A percentile compares a stretch with the other conserved stretches of the same genome.
Evolutionary conservation across 805 yeast genomes (phyloP).

Genomic region (Wickerhamomyces rabaulensis): DNA sequence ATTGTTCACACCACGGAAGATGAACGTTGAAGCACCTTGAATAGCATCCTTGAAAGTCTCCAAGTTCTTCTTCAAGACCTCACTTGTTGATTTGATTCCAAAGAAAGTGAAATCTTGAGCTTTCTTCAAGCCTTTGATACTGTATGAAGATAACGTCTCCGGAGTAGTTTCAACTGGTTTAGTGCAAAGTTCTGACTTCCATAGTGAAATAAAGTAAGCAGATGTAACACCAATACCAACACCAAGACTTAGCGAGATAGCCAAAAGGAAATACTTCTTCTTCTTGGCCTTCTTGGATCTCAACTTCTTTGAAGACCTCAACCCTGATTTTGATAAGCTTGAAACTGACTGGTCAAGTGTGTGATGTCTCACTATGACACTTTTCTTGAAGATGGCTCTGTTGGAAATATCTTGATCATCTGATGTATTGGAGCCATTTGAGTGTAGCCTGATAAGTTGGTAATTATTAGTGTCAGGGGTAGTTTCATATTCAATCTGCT

Average conservation of each 20-base stretch:
- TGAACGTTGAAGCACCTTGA: conserved; percentile 4
- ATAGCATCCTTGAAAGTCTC: conserved; percentile 6
- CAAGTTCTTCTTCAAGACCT: background rate
- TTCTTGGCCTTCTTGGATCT: conserved; percentile 5
- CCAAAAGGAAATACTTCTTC: conserved; percentile 9
- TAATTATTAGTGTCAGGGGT: background rate
- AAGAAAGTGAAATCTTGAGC: background rate
- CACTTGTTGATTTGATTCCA: background rate
- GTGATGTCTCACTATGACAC: conserved; percentile 12
- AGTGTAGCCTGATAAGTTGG: background rate
- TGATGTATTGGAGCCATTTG: background rate
- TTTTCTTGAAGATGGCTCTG: conserved; percentile 1
- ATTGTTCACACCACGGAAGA: conserved; percentile 8
- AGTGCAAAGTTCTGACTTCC: background rate
- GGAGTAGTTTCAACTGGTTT: background rate
- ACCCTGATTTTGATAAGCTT: background rate
- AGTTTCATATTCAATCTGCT: conserved; percentile 3
- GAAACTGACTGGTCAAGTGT: background rate
- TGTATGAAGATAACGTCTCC: background rate
- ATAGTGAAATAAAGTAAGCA: conserved; percentile 9
- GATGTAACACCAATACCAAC: conserved; percentile 23
- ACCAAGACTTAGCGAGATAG: conserved; percentile 18
- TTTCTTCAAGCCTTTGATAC: background rate
- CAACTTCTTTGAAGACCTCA: conserved; percentile 13
- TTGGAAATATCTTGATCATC: background rate